These are phyloP conservation scores for Lablab purpureus DNA, from an alignment of 306 rosid species.

Conservation along the genomic window DNA sequence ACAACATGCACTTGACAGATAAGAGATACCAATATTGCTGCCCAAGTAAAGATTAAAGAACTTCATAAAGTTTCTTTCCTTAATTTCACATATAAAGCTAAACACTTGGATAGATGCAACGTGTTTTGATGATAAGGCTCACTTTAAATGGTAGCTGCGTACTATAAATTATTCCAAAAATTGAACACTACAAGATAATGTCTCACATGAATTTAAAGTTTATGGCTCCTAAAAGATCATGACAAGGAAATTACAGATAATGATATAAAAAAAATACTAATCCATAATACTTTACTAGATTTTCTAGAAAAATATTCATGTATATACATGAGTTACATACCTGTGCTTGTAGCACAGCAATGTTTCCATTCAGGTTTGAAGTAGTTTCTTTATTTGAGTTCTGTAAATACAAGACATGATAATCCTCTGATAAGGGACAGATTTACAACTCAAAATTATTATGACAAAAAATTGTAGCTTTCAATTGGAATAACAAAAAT, in stretches of 20 bases:
- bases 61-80: neutral
- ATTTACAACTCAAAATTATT: constrained; percentile 13
- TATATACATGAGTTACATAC: constrained; percentile 56
- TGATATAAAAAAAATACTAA: constrained; percentile 18
- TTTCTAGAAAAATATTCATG: constrained; percentile 35
- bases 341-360: constrained; percentile 62
- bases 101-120: constrained; percentile 10
- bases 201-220: constrained; percentile 9
- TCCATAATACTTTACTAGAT: constrained; percentile 6
- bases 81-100: constrained; percentile 14
- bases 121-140: constrained; percentile 20
- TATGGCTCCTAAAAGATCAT: neutral
- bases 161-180: constrained; percentile 31
- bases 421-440: constrained; percentile 42
- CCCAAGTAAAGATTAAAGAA: constrained; percentile 6
- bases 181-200: constrained; percentile 17
- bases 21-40: constrained; percentile 4
- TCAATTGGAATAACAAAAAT: neutral
- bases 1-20: neutral
- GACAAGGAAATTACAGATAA: constrained; percentile 27
- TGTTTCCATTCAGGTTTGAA: constrained; percentile 56
- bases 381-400: constrained; percentile 57
- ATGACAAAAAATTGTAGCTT: constrained; percentile 20
- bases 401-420: constrained; percentile 58
- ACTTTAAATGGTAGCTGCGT: constrained; percentile 6